A percentile compares a stretch with the other conserved stretches of the same genome.
Conservation (phyloP, 768 basidiomycete species). For the Imleria badia region DNA sequence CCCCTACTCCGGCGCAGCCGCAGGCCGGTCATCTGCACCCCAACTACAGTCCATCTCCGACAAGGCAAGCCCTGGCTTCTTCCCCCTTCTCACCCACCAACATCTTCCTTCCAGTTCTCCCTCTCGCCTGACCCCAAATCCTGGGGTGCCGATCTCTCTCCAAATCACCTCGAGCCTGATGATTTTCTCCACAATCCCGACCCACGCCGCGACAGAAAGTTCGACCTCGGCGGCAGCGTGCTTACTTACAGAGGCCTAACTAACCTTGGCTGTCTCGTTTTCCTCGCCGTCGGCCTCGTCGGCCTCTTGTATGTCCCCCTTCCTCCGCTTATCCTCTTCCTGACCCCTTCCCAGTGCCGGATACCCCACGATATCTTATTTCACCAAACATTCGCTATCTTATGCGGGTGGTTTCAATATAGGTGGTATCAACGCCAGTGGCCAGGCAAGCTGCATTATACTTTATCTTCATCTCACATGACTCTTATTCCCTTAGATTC, state of each 20-base stretch:
- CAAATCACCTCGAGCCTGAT: slow-evolving; percentile 57
- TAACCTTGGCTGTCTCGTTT: slow-evolving; percentile 67
- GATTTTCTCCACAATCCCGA: slow-evolving; percentile 77
- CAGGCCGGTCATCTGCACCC: slow-evolving; percentile 27
- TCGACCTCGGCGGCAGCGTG: slow-evolving; percentile 53
- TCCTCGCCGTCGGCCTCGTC: slow-evolving; percentile 53
- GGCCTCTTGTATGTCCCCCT: slow-evolving; percentile 54
- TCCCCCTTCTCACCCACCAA: slow-evolving; percentile 1
- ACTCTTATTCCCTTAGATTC: slow-evolving; percentile 40
- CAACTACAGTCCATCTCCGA: slow-evolving; percentile 53
- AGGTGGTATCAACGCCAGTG: slow-evolving; percentile 74
- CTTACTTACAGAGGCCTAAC: slow-evolving; percentile 69
- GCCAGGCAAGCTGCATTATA: slow-evolving; percentile 49
- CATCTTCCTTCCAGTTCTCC: slow-evolving; percentile 50
- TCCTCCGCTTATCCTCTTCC: background rate
- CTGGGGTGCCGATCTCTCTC: slow-evolving; percentile 70
- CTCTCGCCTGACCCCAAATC: slow-evolving; percentile 69
- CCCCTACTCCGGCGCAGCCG: slow-evolving; percentile 36
- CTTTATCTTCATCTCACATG: background rate
- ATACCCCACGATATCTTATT: slow-evolving; percentile 61
- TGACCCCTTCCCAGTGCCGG: slow-evolving; percentile 46
- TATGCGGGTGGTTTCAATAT: slow-evolving; percentile 65
- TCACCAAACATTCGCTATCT: slow-evolving; percentile 44
- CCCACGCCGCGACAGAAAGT: slow-evolving; percentile 57
- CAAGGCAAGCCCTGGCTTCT: slow-evolving; percentile 41